phyloP scores from a whole-genome alignment of 176 grass and related monocot genomes.

The Panicum miliaceum region DNA sequence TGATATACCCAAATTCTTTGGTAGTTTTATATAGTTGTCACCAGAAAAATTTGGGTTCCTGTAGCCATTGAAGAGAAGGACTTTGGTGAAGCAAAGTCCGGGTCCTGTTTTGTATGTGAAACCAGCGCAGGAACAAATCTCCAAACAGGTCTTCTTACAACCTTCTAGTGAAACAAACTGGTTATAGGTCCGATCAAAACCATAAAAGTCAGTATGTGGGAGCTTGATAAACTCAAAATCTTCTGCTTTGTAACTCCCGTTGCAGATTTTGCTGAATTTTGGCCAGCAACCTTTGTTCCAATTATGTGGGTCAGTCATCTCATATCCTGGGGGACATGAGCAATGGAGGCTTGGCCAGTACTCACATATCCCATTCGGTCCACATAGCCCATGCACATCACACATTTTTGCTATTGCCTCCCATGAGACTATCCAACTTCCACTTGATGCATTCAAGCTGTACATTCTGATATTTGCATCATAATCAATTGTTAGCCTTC shows the following conservation, averaged over 20 bases:
- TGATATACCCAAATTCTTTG: slow-evolving; percentile 33
- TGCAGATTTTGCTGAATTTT: slow-evolving; percentile 42
- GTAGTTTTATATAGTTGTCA: slow-evolving; percentile 61
- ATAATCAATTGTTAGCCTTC: slow-evolving; percentile 43
- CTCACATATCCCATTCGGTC: slow-evolving; percentile 58
- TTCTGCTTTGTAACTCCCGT: slow-evolving; percentile 10
- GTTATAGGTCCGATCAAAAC: slow-evolving; percentile 53
- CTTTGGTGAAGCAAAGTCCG: slow-evolving; percentile 54
- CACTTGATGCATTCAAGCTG: neutral
- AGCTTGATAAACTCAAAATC: slow-evolving; percentile 51
- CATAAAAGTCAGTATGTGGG: slow-evolving; percentile 53
- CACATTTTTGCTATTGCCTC: slow-evolving; percentile 44
- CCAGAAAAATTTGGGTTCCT: slow-evolving; percentile 49
- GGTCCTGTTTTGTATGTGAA: slow-evolving; percentile 44
- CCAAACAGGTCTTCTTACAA: slow-evolving; percentile 48
- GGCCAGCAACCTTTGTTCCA: slow-evolving; percentile 62
- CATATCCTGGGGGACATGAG: slow-evolving; percentile 52
- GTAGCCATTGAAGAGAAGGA: slow-evolving; percentile 55
- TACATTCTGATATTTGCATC: slow-evolving; percentile 7
- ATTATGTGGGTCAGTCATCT: slow-evolving; percentile 44
- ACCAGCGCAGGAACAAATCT: slow-evolving; percentile 41
- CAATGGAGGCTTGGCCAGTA: slow-evolving; percentile 36
- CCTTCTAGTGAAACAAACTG: slow-evolving; percentile 21
- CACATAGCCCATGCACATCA: slow-evolving; percentile 62
- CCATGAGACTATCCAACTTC: slow-evolving; percentile 41